phyloP scores from a whole-genome alignment of 495 filamentous ascomycete species.

The Penicillium fimorum region DNA sequence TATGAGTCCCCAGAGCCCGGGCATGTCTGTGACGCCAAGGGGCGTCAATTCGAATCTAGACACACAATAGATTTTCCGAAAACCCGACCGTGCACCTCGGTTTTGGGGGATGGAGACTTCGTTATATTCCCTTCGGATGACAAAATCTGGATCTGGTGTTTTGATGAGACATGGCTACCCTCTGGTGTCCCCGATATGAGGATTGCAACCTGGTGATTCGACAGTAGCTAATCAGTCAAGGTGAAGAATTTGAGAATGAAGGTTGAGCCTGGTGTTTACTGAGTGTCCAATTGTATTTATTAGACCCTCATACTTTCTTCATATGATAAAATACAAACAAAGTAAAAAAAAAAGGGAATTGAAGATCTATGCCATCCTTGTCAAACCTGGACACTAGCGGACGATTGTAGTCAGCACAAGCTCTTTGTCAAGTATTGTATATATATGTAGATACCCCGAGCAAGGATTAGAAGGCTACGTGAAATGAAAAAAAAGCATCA shows the following conservation, averaged over 20 bases:
- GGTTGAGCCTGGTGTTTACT: too few relatives aligned
- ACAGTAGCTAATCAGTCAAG: too few relatives aligned
- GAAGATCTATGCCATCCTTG: not conserved
- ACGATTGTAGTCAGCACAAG: not conserved
- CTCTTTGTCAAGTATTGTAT: not conserved
- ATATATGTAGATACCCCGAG: not conserved
- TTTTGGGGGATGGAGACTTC: slow-evolving; percentile 12
- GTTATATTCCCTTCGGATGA: not conserved
- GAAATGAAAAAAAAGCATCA: not conserved
- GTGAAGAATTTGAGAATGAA: too few relatives aligned
- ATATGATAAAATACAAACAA: too few relatives aligned
- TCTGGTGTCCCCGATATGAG: not conserved
- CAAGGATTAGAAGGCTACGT: not conserved
- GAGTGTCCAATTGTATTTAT: too few relatives aligned
- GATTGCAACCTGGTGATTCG: not conserved
- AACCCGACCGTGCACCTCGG: not conserved
- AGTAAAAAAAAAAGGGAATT: not conserved
- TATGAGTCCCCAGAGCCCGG: not conserved
- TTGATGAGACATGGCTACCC: slow-evolving; percentile 12
- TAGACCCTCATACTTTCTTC: too few relatives aligned
- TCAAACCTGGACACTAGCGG: not conserved
- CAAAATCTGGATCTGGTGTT: slow-evolving; percentile 6
- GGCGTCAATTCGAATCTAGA: not conserved
- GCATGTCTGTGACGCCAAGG: not conserved
- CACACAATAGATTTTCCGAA: too few relatives aligned